phyloP scores from a whole-genome alignment of 2,329 filamentous ascomycete species.

The Aspergillus jensenii region DNA sequence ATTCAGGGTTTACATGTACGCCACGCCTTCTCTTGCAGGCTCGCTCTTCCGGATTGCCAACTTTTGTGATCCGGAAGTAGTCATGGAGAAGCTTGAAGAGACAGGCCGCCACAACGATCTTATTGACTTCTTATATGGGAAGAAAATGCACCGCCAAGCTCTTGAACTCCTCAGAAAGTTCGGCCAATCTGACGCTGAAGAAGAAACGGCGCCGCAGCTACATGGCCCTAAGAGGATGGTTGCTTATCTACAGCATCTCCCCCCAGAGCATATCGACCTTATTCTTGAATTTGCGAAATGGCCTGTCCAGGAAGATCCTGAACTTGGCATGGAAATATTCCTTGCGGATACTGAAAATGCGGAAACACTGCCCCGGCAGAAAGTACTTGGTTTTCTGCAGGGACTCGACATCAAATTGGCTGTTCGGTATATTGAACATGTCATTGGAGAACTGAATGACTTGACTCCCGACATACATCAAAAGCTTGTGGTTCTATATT shows the following conservation, averaged over 20 bases:
- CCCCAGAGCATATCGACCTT: slow-evolving; percentile 83
- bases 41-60: slow-evolving; percentile 94
- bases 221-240: slow-evolving; percentile 83
- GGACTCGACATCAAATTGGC: slow-evolving; percentile 70
- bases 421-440: slow-evolving; percentile 81
- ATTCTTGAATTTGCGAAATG: slow-evolving; percentile 90
- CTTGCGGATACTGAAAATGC: slow-evolving; percentile 92
- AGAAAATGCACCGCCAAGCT: slow-evolving; percentile 85
- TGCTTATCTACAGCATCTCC: slow-evolving; percentile 83
- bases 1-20: slow-evolving; percentile 94
- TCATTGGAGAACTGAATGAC: slow-evolving; percentile 85
- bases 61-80: slow-evolving; percentile 93
- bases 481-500: slow-evolving; percentile 70
- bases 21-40: slow-evolving; percentile 77
- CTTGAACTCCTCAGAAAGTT: slow-evolving; percentile 80
- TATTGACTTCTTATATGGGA: slow-evolving; percentile 96
- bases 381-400: slow-evolving; percentile 72
- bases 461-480: slow-evolving; percentile 85
- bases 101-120: slow-evolving; percentile 87
- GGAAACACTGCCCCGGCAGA: slow-evolving; percentile 77
- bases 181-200: slow-evolving; percentile 56
- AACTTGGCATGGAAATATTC: slow-evolving; percentile 88
- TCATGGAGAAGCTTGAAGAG: slow-evolving; percentile 88
- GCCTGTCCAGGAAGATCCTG: slow-evolving; percentile 72
- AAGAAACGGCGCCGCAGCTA: slow-evolving; percentile 52